phyloP scores from a whole-genome alignment of 768 basidiomycete genomes.

The Baorangia bicolor region DNA sequence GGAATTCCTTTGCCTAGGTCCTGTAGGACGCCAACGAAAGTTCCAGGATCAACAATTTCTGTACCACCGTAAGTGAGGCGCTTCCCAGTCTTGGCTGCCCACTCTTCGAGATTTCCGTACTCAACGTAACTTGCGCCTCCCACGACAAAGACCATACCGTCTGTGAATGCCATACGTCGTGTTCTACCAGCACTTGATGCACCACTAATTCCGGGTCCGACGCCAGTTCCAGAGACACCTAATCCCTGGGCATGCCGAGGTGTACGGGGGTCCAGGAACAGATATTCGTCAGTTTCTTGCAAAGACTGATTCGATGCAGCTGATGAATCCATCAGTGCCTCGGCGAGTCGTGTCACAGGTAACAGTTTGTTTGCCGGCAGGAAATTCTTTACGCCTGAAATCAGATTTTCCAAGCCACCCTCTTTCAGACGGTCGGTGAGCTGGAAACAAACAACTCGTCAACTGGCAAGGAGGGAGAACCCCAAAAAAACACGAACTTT shows the following conservation, averaged over 20 bases:
- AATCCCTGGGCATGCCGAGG: slow-evolving; percentile 54
- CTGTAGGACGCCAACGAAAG: slow-evolving; percentile 74
- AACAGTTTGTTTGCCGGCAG: slow-evolving; percentile 92
- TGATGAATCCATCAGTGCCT: slow-evolving; percentile 97
- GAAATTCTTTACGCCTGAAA: slow-evolving; percentile 98
- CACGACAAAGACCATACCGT: slow-evolving; percentile 91
- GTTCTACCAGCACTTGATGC: slow-evolving; percentile 38
- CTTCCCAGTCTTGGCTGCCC: slow-evolving; percentile 81
- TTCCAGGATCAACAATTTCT: slow-evolving; percentile 87
- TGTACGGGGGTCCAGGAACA: slow-evolving; percentile 90
- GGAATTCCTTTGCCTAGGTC: slow-evolving; percentile 50
- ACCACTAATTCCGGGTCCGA: slow-evolving; percentile 42
- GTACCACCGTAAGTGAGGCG: slow-evolving; percentile 93
- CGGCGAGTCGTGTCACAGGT: slow-evolving; percentile 87
- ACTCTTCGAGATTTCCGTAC: slow-evolving; percentile 94
- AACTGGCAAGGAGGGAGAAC: background rate
- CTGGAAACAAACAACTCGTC: slow-evolving; percentile 39
- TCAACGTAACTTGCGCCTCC: slow-evolving; percentile 98
- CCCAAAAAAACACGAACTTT: slow-evolving; percentile 50
- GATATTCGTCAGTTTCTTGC: slow-evolving; percentile 93
- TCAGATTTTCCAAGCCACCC: slow-evolving; percentile 93
- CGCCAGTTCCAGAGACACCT: slow-evolving; percentile 45
- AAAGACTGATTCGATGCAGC: slow-evolving; percentile 91
- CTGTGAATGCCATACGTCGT: slow-evolving; percentile 74
- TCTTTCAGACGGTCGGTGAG: slow-evolving; percentile 92